Base-by-base conservation (phyloP, 805 yeast species). In the Candida gorgasii region DNA sequence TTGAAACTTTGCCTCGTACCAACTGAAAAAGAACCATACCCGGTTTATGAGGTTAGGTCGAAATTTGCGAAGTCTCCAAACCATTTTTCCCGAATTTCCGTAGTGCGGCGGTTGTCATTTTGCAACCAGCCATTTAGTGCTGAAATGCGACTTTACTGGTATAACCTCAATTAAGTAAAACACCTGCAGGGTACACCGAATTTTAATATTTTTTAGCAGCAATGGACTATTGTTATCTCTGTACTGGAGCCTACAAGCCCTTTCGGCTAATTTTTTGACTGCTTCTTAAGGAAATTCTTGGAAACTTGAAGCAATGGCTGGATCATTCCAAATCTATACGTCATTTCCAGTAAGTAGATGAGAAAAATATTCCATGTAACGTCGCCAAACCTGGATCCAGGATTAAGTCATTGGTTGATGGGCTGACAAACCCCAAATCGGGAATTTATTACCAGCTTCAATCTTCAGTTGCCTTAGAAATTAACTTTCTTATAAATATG, bases 41-140 rank as follows among this genome's bases (percentile, higher is more conserved):
- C 28, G 28, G 28, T 24, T 24, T 6, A 11, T 7, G n/a, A 11
- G 5, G 13, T 24, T 9, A 24, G 28, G 28, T 24, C 28, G 28
- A 24, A 24, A 24, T 5, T 24, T 24, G 28, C 7, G 28, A 24
- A 24, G n/a, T 24, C 28, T 24, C 28, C 7, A 24, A 24, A 24
- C 28, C 28, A 24, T 20, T 20, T 20, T n/a, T n/a, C n/a, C n/a
- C 35, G 35, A 31, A 31, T 13, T 22, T 34, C 18, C 8, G 28
- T 34, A 13, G 37, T 34, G 37, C 37, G 37, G 37, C 37, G 17
- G 23, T 18, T 20, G 5, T 12, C 5, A 13, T 38, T 38, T 41
- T 41, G 44, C 44, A 41, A 39, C 44, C 44, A 41, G 44, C 44
- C 44, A 15, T 32, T 26, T 29, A 27, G n/a, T n/a, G n/a, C n/a